Evolutionary conservation across 1,139 yeast species (phyloP).

Genomic region (Nakaseomyces nivariensis): DNA sequence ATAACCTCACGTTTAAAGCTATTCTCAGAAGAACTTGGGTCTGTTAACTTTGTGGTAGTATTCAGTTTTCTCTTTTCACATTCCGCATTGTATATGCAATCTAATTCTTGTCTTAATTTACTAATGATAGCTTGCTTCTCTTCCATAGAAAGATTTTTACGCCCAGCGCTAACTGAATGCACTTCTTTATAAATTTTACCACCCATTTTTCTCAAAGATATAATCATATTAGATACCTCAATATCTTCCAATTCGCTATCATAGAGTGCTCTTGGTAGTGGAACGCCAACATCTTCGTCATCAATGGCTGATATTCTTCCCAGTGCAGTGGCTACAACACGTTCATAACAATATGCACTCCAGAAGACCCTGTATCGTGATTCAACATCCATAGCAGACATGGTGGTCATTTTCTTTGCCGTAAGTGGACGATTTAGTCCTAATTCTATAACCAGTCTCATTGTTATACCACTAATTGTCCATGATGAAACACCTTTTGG

Average conservation of each 20-base stretch:
- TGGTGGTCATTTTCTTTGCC: slow-evolving; percentile 19
- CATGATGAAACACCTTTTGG: slow-evolving; percentile 38
- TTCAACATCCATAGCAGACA: slow-evolving; percentile 32
- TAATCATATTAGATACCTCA: slow-evolving; percentile 34
- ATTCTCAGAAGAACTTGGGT: not conserved
- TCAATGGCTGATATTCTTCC: slow-evolving; percentile 39
- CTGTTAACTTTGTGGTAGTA: slow-evolving; percentile 8
- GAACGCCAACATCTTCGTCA: slow-evolving; percentile 39
- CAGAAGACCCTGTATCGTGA: slow-evolving; percentile 39
- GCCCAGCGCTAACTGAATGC: slow-evolving; percentile 34
- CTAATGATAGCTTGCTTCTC: slow-evolving; percentile 28
- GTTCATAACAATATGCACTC: slow-evolving; percentile 42
- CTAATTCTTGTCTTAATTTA: slow-evolving; percentile 34
- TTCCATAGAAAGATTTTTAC: slow-evolving; percentile 22
- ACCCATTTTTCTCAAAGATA: slow-evolving; percentile 35
- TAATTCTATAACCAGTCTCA: slow-evolving; percentile 35
- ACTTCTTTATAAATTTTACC: slow-evolving; percentile 35
- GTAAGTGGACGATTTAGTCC: slow-evolving; percentile 35
- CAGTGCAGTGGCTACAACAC: slow-evolving; percentile 36
- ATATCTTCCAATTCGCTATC: slow-evolving; percentile 35
- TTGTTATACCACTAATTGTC: slow-evolving; percentile 40
- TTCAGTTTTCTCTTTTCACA: slow-evolving; percentile 15
- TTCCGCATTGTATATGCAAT: slow-evolving; percentile 32
- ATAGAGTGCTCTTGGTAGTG: slow-evolving; percentile 32
- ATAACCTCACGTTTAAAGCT: not conserved